Evolutionary conservation across 2,329 filamentous ascomycete species (phyloP), one percentile per base, ranked within the genome.

Genomic region (Coniella lustricola): DNA sequence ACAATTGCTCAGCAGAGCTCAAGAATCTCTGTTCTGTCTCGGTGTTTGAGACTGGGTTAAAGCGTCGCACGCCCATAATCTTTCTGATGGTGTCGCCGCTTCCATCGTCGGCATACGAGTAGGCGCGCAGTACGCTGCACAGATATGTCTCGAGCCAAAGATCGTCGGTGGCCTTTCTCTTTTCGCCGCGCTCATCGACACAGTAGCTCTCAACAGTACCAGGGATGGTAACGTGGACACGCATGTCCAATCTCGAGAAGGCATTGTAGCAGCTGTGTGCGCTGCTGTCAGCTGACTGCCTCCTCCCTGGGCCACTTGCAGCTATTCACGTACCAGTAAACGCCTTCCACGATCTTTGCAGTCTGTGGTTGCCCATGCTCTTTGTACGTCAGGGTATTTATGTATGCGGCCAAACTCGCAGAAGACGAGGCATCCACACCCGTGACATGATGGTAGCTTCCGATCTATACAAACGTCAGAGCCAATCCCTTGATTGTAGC

Each of bases 41-140:
- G n/a, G 93, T 97, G 66, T 87, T 97, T 41, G 90, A 96, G 53
- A 98, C 88, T 1, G 93, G 93, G 63, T 98, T 98, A 76, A 98
- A 97, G 54, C 93, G 81, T 58, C 93, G 80, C 44, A 97, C 90
- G n/a, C 91, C 93, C 63, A 97, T 87, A 52, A 98, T 96, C 71
- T 93, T 95, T 67, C 93, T 87, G 64, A 97, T 95, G 1, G 87
- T 87, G 60, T 96, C 91, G 47, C 91, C 91, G 48, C 87, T 93
- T 38, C 91, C 91, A 65, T 96, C 87, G 63, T 98, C 91, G 43
- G 93, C 93, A 64, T 98, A 98, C 1, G 89, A 91, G 67, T 97
- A 98, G 52, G 93, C 90, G 59, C 93, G 80, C 54, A 98, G 72
- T 7, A 98, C 90, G 54, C 87, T 94, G 72, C 93, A 98, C 3